These are phyloP conservation scores for Pseudoturritis turrita DNA, from an alignment of 345 rosid genomes.

Conservation along the genomic window DNA sequence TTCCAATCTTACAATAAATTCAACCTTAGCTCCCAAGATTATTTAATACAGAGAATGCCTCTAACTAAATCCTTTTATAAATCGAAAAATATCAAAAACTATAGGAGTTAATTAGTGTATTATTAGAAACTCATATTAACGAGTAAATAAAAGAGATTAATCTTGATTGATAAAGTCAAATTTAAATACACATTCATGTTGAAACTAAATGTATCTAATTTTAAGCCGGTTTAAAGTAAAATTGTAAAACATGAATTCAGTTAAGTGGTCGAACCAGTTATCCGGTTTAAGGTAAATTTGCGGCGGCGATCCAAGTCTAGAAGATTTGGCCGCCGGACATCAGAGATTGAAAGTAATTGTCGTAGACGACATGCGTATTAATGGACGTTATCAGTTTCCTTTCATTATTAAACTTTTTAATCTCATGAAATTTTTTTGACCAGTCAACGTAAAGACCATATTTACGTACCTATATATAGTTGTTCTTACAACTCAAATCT, in stretches of 20 bases:
- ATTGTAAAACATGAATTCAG: neutral
- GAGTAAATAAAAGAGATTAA: neutral
- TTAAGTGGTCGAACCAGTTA: neutral
- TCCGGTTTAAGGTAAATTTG: neutral
- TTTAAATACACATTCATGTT: neutral
- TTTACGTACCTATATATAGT: neutral
- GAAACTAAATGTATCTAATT: neutral
- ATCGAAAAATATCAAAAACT: too few relatives aligned
- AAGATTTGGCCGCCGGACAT: conserved; percentile 13
- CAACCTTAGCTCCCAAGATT: too few relatives aligned
- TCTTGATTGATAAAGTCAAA: neutral
- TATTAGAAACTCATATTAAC: neutral
- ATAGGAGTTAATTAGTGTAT: too few relatives aligned
- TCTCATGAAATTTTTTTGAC: neutral
- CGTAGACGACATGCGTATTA: conserved; percentile 1
- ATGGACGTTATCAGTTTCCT: neutral
- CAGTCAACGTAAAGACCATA: neutral
- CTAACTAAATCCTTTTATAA: too few relatives aligned
- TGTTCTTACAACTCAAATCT: neutral
- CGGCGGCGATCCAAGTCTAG: neutral
- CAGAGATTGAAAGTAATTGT: neutral
- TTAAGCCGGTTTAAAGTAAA: neutral
- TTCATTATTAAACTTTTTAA: neutral
- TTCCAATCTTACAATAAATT: neutral
- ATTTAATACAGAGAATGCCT: too few relatives aligned